Evolutionary conservation across 306 rosid genomes (phyloP), one percentile per base, ranked within the genome.

Genomic region (Casuarina equisetifolia): DNA sequence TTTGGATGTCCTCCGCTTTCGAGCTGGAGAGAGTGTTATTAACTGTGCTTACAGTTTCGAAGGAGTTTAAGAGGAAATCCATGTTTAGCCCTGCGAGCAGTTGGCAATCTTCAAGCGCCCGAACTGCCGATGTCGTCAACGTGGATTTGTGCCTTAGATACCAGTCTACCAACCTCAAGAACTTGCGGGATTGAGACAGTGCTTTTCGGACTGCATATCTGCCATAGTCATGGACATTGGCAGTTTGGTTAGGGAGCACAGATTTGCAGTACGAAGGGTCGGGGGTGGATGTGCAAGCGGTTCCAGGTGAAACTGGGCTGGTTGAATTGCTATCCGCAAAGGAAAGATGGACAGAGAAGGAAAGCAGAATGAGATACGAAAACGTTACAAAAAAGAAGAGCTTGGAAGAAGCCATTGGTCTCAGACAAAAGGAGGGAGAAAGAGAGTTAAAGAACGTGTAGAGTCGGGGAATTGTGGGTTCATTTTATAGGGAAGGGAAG

Each of bases 261-360:
- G 90, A 75, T 71, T 82, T 92, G 88, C 98, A 94, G 45, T 78
- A 94, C 0, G 89, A 20, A 2, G 98, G 98, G 57, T 94, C 92
- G 0, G 89, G 94, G 4, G 97, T 89, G 48, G 89, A 85, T 40
- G 86, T 80, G 91, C 97, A 94, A 9, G 84, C 76, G 1, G 82
- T 82, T 25, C 80, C 86, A 0, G 90, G 49, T 2, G 92, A 59
- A 1, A 81, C 87, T 0, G 88, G 49, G 32, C 72, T 80, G 4
- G 81, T 52, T 64, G 91, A 76, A 74, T 55, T 19, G 36, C 70
- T 72, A 36, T 77, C 81, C 17, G 86, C 80, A 45, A 78, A 70
- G 63, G 84, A 75, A 32, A 25, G 42, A 8, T 77, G 25, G 15
- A 49, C 36, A 32, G 64, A 77, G 9, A 81, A 35, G 11, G 74